These are phyloP conservation scores for Agaricus blazei DNA, from an alignment of 768 basidiomycete species.

Conservation along the genomic window DNA sequence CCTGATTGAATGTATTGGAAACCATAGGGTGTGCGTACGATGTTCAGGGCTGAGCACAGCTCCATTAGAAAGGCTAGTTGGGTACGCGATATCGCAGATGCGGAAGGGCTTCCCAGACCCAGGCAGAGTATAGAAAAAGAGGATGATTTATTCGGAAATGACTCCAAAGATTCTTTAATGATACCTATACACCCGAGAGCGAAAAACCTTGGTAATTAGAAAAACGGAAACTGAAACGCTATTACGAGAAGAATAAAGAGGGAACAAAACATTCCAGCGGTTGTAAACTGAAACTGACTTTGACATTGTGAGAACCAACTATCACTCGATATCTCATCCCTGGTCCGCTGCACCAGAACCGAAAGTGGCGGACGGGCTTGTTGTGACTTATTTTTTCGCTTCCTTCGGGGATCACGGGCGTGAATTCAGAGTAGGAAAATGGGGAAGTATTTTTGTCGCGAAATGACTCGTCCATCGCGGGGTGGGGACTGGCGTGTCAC, in stretches of 20 bases:
- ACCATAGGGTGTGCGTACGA: constrained; percentile 44
- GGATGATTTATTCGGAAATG: constrained; percentile 17
- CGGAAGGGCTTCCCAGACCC: constrained; percentile 68
- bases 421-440: constrained; percentile 48
- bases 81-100: constrained; percentile 55
- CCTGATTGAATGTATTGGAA: background rate
- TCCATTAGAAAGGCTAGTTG: constrained; percentile 66
- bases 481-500: background rate
- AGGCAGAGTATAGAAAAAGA: constrained; percentile 51
- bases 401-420: constrained; percentile 46
- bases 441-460: constrained; percentile 17
- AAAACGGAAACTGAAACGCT: background rate
- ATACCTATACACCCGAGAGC: constrained; percentile 24
- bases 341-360: constrained; percentile 35
- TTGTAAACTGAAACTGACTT: background rate
- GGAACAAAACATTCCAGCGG: background rate
- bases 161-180: constrained; percentile 26
- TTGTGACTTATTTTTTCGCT: constrained; percentile 35
- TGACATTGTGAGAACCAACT: constrained; percentile 47
- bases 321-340: constrained; percentile 41
- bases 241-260: too few relatives aligned
- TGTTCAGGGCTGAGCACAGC: constrained; percentile 44
- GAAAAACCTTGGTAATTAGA: background rate
- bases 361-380: constrained; percentile 27
- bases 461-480: constrained; percentile 15